phyloP scores from a whole-genome alignment of 768 basidiomycete genomes.

The Tulasnella sp. region DNA sequence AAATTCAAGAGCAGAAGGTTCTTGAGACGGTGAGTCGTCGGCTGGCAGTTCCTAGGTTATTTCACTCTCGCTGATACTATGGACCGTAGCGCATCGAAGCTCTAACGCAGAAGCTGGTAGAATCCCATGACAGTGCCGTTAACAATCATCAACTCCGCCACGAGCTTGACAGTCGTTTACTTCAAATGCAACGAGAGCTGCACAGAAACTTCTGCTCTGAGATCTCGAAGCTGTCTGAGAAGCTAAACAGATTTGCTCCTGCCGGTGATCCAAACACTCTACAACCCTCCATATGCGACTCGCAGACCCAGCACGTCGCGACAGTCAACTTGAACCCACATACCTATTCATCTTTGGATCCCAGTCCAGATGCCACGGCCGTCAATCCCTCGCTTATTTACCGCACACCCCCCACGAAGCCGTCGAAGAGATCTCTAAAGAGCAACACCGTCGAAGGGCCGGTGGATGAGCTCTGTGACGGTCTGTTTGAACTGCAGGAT shows the following conservation, averaged over 20 bases:
- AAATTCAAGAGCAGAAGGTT: neutral
- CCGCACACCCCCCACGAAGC: neutral
- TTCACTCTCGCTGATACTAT: neutral
- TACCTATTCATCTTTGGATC: neutral
- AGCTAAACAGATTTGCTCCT: neutral
- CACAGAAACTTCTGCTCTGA: neutral
- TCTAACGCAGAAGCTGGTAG: neutral
- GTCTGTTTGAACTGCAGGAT: neutral
- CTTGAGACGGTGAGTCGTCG: neutral
- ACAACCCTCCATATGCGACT: neutral
- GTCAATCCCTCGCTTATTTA: neutral
- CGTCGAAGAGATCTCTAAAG: neutral
- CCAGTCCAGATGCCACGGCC: neutral
- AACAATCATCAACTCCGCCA: neutral
- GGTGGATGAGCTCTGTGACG: neutral
- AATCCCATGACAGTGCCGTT: neutral
- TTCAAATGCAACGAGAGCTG: neutral
- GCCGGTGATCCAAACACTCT: neutral
- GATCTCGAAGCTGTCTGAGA: neutral
- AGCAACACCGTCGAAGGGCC: neutral
- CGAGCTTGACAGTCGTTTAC: neutral
- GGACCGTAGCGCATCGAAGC: neutral
- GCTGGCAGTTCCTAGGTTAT: too few relatives aligned
- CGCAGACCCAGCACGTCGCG: neutral
- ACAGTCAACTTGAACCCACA: neutral